phyloP scores from a whole-genome alignment of 805 yeast species.

The Teunomyces stri region DNA sequence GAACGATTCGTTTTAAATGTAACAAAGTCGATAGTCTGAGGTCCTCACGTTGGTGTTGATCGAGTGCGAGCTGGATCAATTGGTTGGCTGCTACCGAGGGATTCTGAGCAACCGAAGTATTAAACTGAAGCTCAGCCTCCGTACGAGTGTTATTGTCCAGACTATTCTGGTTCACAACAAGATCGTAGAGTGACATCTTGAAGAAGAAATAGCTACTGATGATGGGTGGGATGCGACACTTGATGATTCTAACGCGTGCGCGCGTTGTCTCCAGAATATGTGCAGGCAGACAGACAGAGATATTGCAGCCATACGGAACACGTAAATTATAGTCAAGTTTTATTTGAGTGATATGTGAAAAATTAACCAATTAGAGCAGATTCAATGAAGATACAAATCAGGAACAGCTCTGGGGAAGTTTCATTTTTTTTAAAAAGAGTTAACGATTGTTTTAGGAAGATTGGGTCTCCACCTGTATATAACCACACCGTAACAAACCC shows the following conservation, averaged over 20 bases:
- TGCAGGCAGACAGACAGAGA: not conserved
- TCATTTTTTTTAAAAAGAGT: no score
- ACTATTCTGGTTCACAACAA: slow-evolving; percentile 26
- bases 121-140: slow-evolving; percentile 51
- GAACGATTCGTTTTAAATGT: slow-evolving; percentile 65
- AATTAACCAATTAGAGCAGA: no score
- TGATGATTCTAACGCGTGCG: no score
- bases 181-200: slow-evolving; percentile 4
- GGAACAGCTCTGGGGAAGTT: no score
- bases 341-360: no score
- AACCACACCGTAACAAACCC: not conserved
- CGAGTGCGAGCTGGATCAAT: slow-evolving; percentile 43
- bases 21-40: slow-evolving; percentile 63
- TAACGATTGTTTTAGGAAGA: no score
- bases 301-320: no score
- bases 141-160: slow-evolving; percentile 53
- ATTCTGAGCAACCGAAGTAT: slow-evolving; percentile 39
- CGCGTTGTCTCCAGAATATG: not conserved
- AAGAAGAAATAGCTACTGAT: not conserved
- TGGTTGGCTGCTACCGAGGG: slow-evolving; percentile 47
- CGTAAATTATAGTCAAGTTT: no score
- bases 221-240: no score
- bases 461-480: not conserved
- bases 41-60: slow-evolving; percentile 26
- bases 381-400: no score